A percentile compares a stretch with the other conserved stretches of the same genome.
phyloP scores from a whole-genome alignment of 1,284 basidiomycete species.

The Cryptococcus sp. region DNA sequence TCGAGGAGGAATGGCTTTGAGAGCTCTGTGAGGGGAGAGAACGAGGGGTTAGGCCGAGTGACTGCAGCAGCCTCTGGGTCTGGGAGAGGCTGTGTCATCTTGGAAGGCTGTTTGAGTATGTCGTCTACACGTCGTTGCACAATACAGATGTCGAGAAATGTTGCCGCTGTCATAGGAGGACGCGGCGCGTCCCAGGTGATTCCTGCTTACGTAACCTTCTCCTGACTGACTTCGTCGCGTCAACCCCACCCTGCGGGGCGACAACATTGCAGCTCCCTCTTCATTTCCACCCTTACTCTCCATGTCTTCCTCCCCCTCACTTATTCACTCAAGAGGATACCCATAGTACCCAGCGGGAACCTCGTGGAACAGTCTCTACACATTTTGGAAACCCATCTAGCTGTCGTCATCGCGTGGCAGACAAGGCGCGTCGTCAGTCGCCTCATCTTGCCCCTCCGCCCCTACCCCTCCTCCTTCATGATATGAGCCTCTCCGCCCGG shows the following conservation, averaged over 20 bases:
- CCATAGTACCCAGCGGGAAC: background rate
- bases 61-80: slow-evolving; percentile 1
- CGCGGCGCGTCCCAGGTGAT: too few relatives aligned
- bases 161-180: background rate
- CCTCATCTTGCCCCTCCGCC: background rate
- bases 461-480: background rate
- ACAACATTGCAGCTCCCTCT: slow-evolving; percentile 1
- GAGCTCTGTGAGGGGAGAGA: slow-evolving; percentile 43
- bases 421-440: background rate
- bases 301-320: background rate
- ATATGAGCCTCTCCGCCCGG: slow-evolving; percentile 8
- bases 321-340: background rate
- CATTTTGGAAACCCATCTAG: background rate
- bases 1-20: slow-evolving; percentile 48
- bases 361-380: too few relatives aligned
- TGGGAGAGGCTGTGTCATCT: slow-evolving; percentile 8
- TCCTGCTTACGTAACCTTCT: too few relatives aligned
- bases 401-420: background rate
- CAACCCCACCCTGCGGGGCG: background rate
- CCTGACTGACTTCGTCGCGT: slow-evolving; percentile 6
- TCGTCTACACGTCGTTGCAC: slow-evolving; percentile 1
- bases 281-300: background rate
- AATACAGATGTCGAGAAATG: background rate
- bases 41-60: slow-evolving; percentile 31
- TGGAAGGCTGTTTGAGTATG: background rate